Percentiles rank a stretch among this genome's conserved stretches.
These are phyloP conservation scores for Ceratobasidium sp. DNA, from an alignment of 1,284 basidiomycete genomes.

Conservation along the genomic window DNA sequence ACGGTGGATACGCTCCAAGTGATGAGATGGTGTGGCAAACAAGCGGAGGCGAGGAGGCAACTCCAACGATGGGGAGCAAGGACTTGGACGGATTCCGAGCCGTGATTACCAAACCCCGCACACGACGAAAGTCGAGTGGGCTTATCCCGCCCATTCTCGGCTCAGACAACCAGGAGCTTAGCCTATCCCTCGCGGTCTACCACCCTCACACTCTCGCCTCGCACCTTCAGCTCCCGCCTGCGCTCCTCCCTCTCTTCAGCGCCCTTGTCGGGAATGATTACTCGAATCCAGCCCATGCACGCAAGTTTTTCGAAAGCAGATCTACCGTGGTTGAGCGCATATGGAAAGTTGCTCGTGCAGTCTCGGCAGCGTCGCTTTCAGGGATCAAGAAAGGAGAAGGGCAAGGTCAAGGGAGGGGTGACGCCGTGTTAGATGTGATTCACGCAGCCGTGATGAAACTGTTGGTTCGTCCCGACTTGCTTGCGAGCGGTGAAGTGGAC, in stretches of 20 bases:
- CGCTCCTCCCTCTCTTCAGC: slow-evolving; percentile 82
- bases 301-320: slow-evolving; percentile 73
- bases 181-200: slow-evolving; percentile 62
- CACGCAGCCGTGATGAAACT: slow-evolving; percentile 46
- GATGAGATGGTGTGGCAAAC: slow-evolving; percentile 78
- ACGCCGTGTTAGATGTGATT: slow-evolving; percentile 43
- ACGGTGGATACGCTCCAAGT: slow-evolving; percentile 78
- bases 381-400: slow-evolving; percentile 29
- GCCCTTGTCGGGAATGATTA: slow-evolving; percentile 89
- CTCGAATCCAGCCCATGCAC: slow-evolving; percentile 58
- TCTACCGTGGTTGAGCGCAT: slow-evolving; percentile 52
- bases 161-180: slow-evolving; percentile 44
- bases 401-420: slow-evolving; percentile 7
- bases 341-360: slow-evolving; percentile 43
- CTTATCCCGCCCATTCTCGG: slow-evolving; percentile 61
- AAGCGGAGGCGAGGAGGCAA: slow-evolving; percentile 48
- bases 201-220: slow-evolving; percentile 68
- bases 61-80: slow-evolving; percentile 51
- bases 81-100: slow-evolving; percentile 65
- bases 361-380: slow-evolving; percentile 6
- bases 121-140: slow-evolving; percentile 50
- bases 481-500: slow-evolving; percentile 62
- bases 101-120: slow-evolving; percentile 51
- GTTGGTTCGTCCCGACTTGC: slow-evolving; percentile 44
- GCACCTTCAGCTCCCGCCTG: slow-evolving; percentile 70